phyloP scores from a whole-genome alignment of 2,329 filamentous ascomycete genomes.

The Pseudogymnoascus sp. region DNA sequence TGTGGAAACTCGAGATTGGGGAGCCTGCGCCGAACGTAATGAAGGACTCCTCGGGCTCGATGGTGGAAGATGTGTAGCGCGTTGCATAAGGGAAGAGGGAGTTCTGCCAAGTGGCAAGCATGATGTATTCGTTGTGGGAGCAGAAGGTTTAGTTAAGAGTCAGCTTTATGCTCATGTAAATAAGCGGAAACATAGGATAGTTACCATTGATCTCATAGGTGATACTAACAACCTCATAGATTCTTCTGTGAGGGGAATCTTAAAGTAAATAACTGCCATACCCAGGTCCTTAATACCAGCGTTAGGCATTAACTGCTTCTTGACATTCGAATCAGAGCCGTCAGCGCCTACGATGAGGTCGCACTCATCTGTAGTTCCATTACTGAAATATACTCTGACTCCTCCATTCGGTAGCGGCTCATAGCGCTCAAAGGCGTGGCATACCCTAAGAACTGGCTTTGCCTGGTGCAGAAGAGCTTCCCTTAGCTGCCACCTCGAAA shows the following conservation, averaged over 20 bases:
- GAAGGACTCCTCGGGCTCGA: slow-evolving; percentile 22
- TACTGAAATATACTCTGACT: slow-evolving; percentile 10
- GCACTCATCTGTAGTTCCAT: slow-evolving; percentile 9
- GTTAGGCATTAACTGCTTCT: slow-evolving; percentile 32
- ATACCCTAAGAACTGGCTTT: slow-evolving; percentile 13
- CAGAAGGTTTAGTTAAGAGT: slow-evolving; percentile 17
- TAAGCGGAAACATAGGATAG: not conserved
- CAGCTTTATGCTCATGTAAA: slow-evolving; percentile 1
- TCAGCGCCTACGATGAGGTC: slow-evolving; percentile 78
- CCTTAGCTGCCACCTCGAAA: slow-evolving; percentile 20
- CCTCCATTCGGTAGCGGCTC: slow-evolving; percentile 5
- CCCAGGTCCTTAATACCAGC: slow-evolving; percentile 16
- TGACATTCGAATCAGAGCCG: slow-evolving; percentile 84
- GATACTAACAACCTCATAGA: slow-evolving; percentile 17
- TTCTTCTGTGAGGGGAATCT: slow-evolving; percentile 22
- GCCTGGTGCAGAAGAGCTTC: slow-evolving; percentile 17
- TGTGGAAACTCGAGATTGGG: slow-evolving; percentile 17
- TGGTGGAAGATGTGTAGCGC: slow-evolving; percentile 16
- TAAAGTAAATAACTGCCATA: slow-evolving; percentile 25
- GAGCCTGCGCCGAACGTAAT: slow-evolving; percentile 25
- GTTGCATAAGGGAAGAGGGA: slow-evolving; percentile 20
- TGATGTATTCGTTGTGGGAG: slow-evolving; percentile 23
- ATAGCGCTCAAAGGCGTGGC: slow-evolving; percentile 11
- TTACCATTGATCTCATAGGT: slow-evolving; percentile 19
- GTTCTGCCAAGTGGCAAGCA: slow-evolving; percentile 24